These are phyloP conservation scores for Pseudomassariella vexata DNA, from an alignment of 2,329 filamentous ascomycete genomes.

Conservation along the genomic window DNA sequence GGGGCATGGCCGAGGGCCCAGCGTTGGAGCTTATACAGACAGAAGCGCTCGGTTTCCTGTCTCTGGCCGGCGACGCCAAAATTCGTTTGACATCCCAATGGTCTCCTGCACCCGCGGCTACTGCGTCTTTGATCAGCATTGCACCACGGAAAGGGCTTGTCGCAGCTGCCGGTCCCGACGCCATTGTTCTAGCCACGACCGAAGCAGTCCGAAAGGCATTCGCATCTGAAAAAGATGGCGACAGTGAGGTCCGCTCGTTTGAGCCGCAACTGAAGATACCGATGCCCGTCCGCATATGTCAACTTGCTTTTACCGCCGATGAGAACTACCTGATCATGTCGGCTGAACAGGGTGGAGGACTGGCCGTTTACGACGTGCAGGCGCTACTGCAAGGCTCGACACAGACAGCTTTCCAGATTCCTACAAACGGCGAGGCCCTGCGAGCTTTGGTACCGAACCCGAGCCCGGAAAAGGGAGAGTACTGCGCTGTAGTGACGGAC, in stretches of 20 bases:
- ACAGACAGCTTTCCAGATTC: constrained; percentile 66
- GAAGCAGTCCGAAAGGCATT: constrained; percentile 74
- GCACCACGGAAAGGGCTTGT: constrained; percentile 75
- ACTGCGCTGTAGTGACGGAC: constrained; percentile 74
- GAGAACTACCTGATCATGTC: constrained; percentile 80
- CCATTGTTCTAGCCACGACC: constrained; percentile 70
- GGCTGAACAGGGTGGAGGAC: constrained; percentile 71
- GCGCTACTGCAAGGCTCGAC: constrained; percentile 60
- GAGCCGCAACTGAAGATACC: constrained; percentile 67
- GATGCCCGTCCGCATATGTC: constrained; percentile 72
- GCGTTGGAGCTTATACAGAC: constrained; percentile 76
- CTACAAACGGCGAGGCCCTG: constrained; percentile 69
- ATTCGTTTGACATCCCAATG: constrained; percentile 75
- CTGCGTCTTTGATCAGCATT: constrained; percentile 77
- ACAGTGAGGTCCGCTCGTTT: constrained; percentile 64
- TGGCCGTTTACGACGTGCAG: constrained; percentile 77
- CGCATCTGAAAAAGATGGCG: constrained; percentile 49
- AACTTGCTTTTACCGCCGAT: constrained; percentile 86
- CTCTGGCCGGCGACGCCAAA: constrained; percentile 74
- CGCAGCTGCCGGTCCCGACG: constrained; percentile 80
- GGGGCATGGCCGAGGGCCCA: constrained; percentile 56
- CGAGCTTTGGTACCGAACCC: constrained; percentile 78
- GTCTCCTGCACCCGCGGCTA: constrained; percentile 68
- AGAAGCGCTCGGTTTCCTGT: constrained; percentile 80
- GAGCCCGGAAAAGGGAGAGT: constrained; percentile 61